A percentile compares a stretch with the other conserved stretches of the same genome.
These are phyloP conservation scores for Yueomyces sp. DNA, from an alignment of 805 yeast species.

Conservation along the genomic window DNA sequence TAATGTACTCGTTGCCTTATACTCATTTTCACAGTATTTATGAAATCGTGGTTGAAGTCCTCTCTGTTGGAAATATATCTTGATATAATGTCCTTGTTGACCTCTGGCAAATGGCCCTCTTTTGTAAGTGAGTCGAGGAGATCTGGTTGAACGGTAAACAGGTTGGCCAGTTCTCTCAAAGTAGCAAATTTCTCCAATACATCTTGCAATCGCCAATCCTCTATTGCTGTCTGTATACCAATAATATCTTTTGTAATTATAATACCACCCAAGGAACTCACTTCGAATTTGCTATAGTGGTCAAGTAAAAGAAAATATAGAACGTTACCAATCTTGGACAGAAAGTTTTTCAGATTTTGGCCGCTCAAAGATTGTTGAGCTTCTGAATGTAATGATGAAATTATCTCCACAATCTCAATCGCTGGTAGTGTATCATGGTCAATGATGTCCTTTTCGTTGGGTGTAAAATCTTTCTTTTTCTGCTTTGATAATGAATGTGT, in stretches of 20 bases:
- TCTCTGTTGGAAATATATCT: constrained; percentile 56
- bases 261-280: constrained; percentile 73
- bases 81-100: constrained; percentile 49
- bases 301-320: constrained; percentile 46
- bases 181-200: constrained; percentile 53
- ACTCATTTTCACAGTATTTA: constrained; percentile 14
- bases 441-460: constrained; percentile 29
- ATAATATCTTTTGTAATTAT: constrained; percentile 73
- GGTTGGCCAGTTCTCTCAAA: constrained; percentile 67
- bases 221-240: constrained; percentile 55
- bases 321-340: constrained; percentile 44
- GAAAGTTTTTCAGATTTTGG: constrained; percentile 36
- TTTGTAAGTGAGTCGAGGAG: constrained; percentile 62
- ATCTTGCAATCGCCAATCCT: constrained; percentile 50
- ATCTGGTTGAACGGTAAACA: constrained; percentile 76
- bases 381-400: constrained; percentile 23
- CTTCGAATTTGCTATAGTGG: constrained; percentile 64
- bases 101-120: constrained; percentile 62
- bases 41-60: constrained; percentile 41
- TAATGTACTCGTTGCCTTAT: constrained; percentile 4
- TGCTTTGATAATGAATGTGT: constrained; percentile 45
- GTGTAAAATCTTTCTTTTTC: constrained; percentile 56
- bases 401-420: constrained; percentile 42
- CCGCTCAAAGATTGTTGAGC: constrained; percentile 28
- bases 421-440: constrained; percentile 65